These are phyloP conservation scores for Sclerospora graminicola DNA, from an alignment of 352 stramenopile genomes.

Conservation along the genomic window DNA sequence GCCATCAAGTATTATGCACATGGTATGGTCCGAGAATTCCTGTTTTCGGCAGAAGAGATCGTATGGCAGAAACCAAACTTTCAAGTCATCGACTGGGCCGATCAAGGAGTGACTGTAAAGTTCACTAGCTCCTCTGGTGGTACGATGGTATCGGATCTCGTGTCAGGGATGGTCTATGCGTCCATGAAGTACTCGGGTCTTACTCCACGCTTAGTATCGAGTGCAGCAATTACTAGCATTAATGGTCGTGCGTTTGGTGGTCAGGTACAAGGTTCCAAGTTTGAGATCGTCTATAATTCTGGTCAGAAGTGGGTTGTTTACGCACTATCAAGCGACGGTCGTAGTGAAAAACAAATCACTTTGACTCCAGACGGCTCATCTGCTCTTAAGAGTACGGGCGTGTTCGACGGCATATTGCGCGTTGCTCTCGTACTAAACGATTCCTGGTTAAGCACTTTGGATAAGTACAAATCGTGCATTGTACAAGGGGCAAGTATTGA, in stretches of 20 bases:
- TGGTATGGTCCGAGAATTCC: slow-evolving; percentile 33
- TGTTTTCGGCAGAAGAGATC: slow-evolving; percentile 45
- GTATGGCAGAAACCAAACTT: slow-evolving; percentile 29
- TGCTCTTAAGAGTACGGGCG: slow-evolving; percentile 19
- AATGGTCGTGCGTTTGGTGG: slow-evolving; percentile 25
- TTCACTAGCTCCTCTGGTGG: slow-evolving; percentile 18
- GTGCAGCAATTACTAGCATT: slow-evolving; percentile 29
- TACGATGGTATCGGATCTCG: slow-evolving; percentile 35
- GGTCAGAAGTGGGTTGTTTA: slow-evolving; percentile 55
- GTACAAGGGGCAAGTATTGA: slow-evolving; percentile 30
- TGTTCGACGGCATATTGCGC: slow-evolving; percentile 40
- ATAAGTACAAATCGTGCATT: slow-evolving; percentile 43
- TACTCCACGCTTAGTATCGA: slow-evolving; percentile 30
- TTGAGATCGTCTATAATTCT: slow-evolving; percentile 41
- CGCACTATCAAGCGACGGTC: slow-evolving; percentile 29
- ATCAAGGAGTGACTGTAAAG: slow-evolving; percentile 43
- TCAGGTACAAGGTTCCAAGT: slow-evolving; percentile 28
- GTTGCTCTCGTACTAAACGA: slow-evolving; percentile 31
- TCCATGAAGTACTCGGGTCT: slow-evolving; percentile 38
- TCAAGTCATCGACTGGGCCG: slow-evolving; percentile 44
- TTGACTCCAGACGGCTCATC: slow-evolving; percentile 25
- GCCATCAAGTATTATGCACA: slow-evolving; percentile 49
- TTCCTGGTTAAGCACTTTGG: slow-evolving; percentile 24
- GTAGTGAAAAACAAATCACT: slow-evolving; percentile 30
- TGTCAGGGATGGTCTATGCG: slow-evolving; percentile 57